phyloP scores from a whole-genome alignment of 2,329 filamentous ascomycete species.

The Penicillium sp. region DNA sequence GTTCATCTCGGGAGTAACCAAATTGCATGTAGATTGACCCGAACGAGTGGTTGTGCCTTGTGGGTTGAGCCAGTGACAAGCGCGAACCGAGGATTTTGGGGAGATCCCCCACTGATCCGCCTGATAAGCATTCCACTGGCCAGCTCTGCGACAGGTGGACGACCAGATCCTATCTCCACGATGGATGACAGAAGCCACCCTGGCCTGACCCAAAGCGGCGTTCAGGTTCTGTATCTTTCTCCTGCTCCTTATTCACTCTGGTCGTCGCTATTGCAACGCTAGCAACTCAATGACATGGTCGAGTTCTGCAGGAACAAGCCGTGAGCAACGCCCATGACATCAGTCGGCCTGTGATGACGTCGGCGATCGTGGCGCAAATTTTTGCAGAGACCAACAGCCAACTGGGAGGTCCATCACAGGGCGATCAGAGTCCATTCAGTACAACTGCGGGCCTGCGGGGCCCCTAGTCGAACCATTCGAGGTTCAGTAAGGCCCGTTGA shows the following conservation, averaged over 20 bases:
- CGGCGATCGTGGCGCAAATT: constrained; percentile 21
- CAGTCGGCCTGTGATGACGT: constrained; percentile 27
- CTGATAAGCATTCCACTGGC: constrained; percentile 25
- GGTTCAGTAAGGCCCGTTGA: background rate
- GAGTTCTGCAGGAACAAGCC: constrained; percentile 13
- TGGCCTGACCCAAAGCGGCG: background rate
- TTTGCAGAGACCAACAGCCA: no score
- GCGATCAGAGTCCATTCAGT: background rate
- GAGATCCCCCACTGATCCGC: constrained; percentile 12
- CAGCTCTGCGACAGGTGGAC: no score
- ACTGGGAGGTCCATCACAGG: no score
- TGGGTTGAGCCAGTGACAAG: background rate
- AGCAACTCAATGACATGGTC: constrained; percentile 17
- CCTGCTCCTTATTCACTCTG: background rate
- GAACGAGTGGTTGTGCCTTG: background rate
- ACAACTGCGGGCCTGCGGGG: constrained; percentile 12
- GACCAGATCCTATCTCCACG: constrained; percentile 5
- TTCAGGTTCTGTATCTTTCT: background rate
- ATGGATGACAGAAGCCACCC: constrained; percentile 6
- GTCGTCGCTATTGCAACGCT: no score
- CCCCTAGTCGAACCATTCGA: background rate
- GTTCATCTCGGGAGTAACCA: background rate
- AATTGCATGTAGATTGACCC: background rate
- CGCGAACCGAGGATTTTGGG: background rate
- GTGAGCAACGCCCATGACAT: constrained; percentile 22